These are phyloP conservation scores for Actinomucor elegans DNA, from an alignment of 371 early-diverging fungal species.

Conservation along the genomic window DNA sequence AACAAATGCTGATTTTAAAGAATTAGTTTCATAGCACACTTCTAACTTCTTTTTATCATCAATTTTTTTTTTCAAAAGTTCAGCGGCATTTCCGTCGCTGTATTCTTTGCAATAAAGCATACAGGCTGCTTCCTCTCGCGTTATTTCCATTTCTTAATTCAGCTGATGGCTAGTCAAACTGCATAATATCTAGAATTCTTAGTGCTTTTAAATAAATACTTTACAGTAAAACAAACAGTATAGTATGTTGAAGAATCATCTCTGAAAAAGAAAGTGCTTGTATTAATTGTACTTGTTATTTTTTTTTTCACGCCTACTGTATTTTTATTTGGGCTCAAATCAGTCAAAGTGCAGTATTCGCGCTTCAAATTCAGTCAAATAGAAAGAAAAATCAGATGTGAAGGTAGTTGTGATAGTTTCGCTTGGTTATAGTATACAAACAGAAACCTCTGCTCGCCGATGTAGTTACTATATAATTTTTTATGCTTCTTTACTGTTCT, in stretches of 20 bases:
- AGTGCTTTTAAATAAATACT: not conserved
- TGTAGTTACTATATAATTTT: too few species aligned
- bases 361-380: too few species aligned
- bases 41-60: conserved; percentile 7
- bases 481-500: too few species aligned
- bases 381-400: too few species aligned
- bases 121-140: conserved; percentile 7
- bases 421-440: too few species aligned
- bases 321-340: too few species aligned
- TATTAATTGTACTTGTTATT: too few species aligned
- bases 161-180: conserved; percentile 5
- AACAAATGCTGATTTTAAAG: conserved; percentile 7
- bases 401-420: too few species aligned
- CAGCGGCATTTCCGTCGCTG: not conserved
- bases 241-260: not conserved
- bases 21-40: conserved; percentile 5
- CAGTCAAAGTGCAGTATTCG: too few species aligned
- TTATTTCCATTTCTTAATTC: conserved; percentile 9
- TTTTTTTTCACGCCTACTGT: too few species aligned
- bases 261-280: not conserved
- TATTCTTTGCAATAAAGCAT: conserved; percentile 6
- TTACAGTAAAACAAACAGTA: conserved; percentile 1
- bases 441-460: too few species aligned
- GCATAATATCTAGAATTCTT: conserved; percentile 1
- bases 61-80: conserved; percentile 9